Conservation (phyloP, 2,329 filamentous ascomycete species). For the Sarocladiaceae sp. region DNA sequence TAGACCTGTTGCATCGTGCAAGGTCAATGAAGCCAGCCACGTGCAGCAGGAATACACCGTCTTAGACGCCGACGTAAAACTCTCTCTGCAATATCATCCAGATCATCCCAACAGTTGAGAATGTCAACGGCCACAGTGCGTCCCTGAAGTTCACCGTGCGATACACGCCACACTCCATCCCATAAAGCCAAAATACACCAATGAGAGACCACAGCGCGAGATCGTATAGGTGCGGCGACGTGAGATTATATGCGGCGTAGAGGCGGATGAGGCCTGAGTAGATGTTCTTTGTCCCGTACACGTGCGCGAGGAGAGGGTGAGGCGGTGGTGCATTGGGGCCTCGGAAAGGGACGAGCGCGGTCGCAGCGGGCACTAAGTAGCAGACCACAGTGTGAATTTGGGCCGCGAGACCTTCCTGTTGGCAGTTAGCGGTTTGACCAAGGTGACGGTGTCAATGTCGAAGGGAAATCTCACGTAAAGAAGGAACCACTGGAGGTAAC, state of each 20-base stretch:
- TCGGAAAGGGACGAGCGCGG: slow-evolving; percentile 21
- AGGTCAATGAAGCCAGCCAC: too few species aligned
- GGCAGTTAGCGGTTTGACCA: neutral
- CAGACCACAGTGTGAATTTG: slow-evolving; percentile 21
- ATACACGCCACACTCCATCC: slow-evolving; percentile 2
- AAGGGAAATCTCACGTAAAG: slow-evolving; percentile 19
- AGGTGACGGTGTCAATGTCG: neutral
- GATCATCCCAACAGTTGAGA: neutral
- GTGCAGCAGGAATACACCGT: too few species aligned
- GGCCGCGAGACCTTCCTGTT: slow-evolving; percentile 19
- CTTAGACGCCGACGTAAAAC: too few species aligned
- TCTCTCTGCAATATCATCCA: slow-evolving; percentile 7
- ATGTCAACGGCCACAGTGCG: neutral
- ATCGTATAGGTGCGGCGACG: slow-evolving; percentile 24
- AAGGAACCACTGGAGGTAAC: slow-evolving; percentile 25
- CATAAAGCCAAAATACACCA: slow-evolving; percentile 19
- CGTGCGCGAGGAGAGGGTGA: slow-evolving; percentile 24
- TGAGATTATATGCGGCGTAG: slow-evolving; percentile 29
- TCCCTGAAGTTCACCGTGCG: neutral
- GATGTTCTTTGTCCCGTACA: slow-evolving; percentile 31
- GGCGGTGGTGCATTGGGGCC: slow-evolving; percentile 22
- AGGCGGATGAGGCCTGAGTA: slow-evolving; percentile 28
- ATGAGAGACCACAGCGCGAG: slow-evolving; percentile 25
- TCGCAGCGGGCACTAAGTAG: slow-evolving; percentile 19
- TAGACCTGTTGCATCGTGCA: too few species aligned